Base-by-base conservation (phyloP, 495 filamentous ascomycete species). In the Clohesyomyces aquaticus region DNA sequence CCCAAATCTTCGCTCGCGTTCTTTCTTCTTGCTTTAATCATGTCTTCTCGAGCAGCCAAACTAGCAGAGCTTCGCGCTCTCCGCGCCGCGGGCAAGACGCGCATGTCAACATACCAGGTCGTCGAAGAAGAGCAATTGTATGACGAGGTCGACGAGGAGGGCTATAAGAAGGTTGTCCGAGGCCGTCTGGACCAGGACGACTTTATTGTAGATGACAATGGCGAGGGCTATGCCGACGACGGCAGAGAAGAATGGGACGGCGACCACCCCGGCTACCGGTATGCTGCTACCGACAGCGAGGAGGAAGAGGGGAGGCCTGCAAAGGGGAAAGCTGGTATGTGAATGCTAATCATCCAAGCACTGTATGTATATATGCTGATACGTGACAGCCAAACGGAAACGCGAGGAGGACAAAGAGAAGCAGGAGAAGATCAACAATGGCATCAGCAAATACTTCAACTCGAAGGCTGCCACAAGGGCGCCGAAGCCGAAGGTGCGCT, bases 231-330 rank as follows among this genome's bases (percentile, higher is more conserved):
- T 73, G 93, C 89, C 53, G 94, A 98, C 71, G 95, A 98, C 73
- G 94, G 94, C 58, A 89, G 94, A 51, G 94, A 98, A 73, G 94
- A 96, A 47, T 98, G 94, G 95, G 91, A 95, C 64, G 79, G 81
- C 59, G 85, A 89, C 65, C 82, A 77, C 19, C 76, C 71, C 10
- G 52, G 54, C 42, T 87, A 90, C 68, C 80, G 85, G 63, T 86
- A 86, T 66, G 80, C 63, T 6, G 58, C 77, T 29, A 81, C 80
- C 6, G 91, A 90, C 66, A 91, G 88, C 68, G 88, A 91, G 22
- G 86, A 84, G 65, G 88, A 91, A 21, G 86, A 84, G 19, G 89
- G 88, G 55, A 70, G 84, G 50, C 82, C 85, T 14, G 75, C 81
- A 18, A 81, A 82, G 61, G 84, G 88, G 59, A 93, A 90, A 74